phyloP scores from a whole-genome alignment of 2,329 filamentous ascomycete species.

The Sarocladium kiliense region DNA sequence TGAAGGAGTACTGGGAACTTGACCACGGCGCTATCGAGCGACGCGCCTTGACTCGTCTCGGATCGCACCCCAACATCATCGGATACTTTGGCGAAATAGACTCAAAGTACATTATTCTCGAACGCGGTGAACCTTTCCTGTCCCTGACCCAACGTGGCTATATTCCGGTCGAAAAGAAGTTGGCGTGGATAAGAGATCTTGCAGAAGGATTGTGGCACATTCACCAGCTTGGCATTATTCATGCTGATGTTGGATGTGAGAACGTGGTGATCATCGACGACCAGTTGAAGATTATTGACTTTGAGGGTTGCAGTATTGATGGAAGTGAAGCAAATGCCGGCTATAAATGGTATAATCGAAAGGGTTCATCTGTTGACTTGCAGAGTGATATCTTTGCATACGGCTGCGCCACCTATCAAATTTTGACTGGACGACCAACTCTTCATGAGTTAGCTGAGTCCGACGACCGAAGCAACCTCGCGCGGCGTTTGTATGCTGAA shows the following conservation, averaged over 20 bases:
- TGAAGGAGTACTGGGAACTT: slow-evolving; percentile 9
- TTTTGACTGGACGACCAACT: slow-evolving; percentile 7
- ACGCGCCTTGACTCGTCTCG: background rate
- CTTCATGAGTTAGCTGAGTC: background rate
- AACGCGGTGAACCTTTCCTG: slow-evolving; percentile 5
- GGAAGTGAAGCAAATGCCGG: background rate
- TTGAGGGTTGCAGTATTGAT: slow-evolving; percentile 9
- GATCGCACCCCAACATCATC: slow-evolving; percentile 9
- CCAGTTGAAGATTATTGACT: slow-evolving; percentile 9
- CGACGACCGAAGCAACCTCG: background rate
- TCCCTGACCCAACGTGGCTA: background rate
- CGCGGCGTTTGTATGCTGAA: background rate
- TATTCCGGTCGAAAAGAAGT: background rate
- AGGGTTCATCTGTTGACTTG: background rate
- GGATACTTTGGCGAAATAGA: background rate
- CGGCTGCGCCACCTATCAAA: slow-evolving; percentile 7
- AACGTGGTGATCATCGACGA: slow-evolving; percentile 7
- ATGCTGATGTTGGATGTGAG: slow-evolving; percentile 10
- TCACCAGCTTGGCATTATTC: slow-evolving; percentile 1
- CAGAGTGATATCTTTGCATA: slow-evolving; percentile 9
- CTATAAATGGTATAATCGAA: slow-evolving; percentile 11
- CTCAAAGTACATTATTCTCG: background rate
- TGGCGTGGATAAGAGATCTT: slow-evolving; percentile 7
- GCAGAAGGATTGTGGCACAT: slow-evolving; percentile 7
- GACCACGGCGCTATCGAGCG: slow-evolving; percentile 2